Percentiles rank a stretch among this genome's conserved stretches.
Conservation (phyloP, 331 rosid species). For the Spiraea crenata region DNA sequence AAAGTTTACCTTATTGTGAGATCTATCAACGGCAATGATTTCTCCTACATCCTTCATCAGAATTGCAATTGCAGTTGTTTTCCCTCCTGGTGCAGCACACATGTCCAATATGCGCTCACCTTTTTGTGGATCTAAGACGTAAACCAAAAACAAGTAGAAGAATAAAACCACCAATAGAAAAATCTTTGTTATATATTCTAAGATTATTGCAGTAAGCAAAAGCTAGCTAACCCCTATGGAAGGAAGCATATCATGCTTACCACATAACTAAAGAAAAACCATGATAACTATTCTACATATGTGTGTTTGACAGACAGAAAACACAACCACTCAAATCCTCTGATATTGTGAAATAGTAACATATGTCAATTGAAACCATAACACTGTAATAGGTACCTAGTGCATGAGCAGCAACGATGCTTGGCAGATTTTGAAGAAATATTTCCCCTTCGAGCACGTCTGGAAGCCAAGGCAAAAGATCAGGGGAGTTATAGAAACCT, state of each 20-base stretch:
- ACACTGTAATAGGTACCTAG: conserved; percentile 48
- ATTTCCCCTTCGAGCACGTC: conserved; percentile 91
- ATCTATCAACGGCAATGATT: conserved; percentile 83
- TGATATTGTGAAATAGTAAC: conserved; percentile 16
- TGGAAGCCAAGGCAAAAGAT: conserved; percentile 35
- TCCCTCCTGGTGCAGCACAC: conserved; percentile 99
- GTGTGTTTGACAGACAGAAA: background rate
- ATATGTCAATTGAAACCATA: background rate
- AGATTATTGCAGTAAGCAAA: background rate
- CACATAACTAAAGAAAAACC: background rate
- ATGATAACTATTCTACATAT: background rate
- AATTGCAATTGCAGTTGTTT: conserved; percentile 91
- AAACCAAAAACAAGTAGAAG: conserved; percentile 13
- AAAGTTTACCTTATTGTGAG: conserved; percentile 84
- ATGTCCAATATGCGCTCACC: conserved; percentile 87
- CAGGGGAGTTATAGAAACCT: background rate
- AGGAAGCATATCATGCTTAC: background rate
- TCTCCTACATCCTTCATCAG: conserved; percentile 94
- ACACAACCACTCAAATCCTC: conserved; percentile 14
- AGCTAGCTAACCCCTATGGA: conserved; percentile 1
- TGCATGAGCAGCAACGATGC: conserved; percentile 85
- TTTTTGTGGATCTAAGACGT: conserved; percentile 74
- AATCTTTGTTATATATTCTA: background rate
- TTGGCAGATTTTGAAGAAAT: conserved; percentile 95
- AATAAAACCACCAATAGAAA: background rate